Percentiles rank a stretch among this genome's conserved stretches.
Conservation (phyloP, 2,329 filamentous ascomycete genomes). For the Harringtonia lauricola region DNA sequence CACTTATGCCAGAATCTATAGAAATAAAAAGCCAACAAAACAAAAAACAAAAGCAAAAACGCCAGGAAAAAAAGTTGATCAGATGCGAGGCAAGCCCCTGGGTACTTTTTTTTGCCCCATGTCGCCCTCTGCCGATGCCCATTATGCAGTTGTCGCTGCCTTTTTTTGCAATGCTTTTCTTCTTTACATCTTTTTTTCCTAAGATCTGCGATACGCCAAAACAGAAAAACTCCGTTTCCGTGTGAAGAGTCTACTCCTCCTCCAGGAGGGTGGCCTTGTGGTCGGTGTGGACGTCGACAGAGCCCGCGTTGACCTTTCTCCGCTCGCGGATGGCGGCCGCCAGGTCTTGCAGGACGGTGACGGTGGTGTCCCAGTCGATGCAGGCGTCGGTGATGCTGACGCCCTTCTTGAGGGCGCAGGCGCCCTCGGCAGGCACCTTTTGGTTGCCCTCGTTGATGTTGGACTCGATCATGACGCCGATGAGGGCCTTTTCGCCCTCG, state of each 20-base stretch:
- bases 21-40: no score
- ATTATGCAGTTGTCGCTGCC: no score
- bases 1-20: no score
- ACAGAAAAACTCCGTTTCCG: neutral
- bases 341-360: conserved; percentile 71
- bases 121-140: neutral
- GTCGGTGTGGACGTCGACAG: conserved; percentile 18
- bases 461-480: conserved; percentile 98
- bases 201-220: neutral
- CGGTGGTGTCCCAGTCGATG: conserved; percentile 83
- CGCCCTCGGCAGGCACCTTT: conserved; percentile 79
- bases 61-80: neutral
- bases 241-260: conserved; percentile 30
- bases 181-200: neutral
- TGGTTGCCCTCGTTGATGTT: conserved; percentile 88
- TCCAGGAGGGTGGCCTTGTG: conserved; percentile 36
- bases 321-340: conserved; percentile 73
- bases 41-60: no score
- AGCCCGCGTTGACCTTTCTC: conserved; percentile 40
- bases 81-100: no score
- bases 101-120: neutral
- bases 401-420: conserved; percentile 68
- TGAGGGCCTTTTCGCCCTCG: conserved; percentile 75
- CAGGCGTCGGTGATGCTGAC: conserved; percentile 95
- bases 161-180: neutral